Evolutionary conservation across 2,329 filamentous ascomycete species (phyloP), one percentile per base, ranked within the genome.

Genomic region (Neophaeococcomyces aloes): DNA sequence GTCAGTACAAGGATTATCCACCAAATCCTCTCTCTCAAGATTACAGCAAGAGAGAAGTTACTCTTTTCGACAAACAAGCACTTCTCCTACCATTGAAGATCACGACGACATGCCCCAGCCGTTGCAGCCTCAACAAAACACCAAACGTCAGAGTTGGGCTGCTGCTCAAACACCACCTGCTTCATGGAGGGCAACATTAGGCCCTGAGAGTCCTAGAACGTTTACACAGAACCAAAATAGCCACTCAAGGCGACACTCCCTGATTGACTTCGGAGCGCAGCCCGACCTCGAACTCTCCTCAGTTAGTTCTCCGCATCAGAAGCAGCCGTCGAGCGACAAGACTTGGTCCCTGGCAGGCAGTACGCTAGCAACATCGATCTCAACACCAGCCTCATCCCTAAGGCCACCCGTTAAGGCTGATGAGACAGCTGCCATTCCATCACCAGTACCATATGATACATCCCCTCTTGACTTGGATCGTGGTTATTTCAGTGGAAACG

Each of bases 401-500:
- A 18, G 29, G 25, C 42, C 42, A 8, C 31, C 4, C 29, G 13
- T n/a, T 13, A 33, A 39, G 13, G 23, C n/a, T 3, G 29, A 33
- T 13, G 36, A 48, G 29, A 40, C 38, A 13, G 44, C 54, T 7
- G 55, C 60, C 50, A 58, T 57, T 38, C 55, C 58, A 11, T 58
- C 61, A 19, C 53, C 53, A 19, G 56, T 58, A 25, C 54, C 56
- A 29, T 56, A 57, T 10, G 54, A 62, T 41, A 53, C 57, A 47
- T 48, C 59, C 48, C 57, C 64, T 35, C 63, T 65, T 44, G 84
- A 93, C 48, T 62, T 86, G 13, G 91, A 96, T 56, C 77, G 86
- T 29, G 89, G 88, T 18, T 96, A 96, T 62, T 94, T 95, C 59
- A 95, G 89, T 6, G 86, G 88, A 2, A 83, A 83, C 13, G 89